Conservation (phyloP, 306 rosid species). For the Pueraria montana region DNA sequence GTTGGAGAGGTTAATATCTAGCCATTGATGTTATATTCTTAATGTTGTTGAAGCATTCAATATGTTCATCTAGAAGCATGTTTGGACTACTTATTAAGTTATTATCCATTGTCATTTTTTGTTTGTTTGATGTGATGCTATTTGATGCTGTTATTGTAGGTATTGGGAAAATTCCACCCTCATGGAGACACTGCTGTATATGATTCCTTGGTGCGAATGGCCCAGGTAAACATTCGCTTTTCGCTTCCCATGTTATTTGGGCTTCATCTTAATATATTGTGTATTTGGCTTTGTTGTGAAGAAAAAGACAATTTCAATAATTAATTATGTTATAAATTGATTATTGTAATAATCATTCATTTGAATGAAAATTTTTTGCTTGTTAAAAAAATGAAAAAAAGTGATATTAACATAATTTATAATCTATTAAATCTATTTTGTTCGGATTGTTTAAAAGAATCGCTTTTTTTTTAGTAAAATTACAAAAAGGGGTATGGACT, state of each 20-base stretch:
- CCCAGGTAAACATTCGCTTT: conserved; percentile 71
- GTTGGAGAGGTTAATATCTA: conserved; percentile 90
- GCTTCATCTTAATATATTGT: not conserved
- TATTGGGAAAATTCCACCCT: conserved; percentile 95
- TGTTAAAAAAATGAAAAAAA: not conserved
- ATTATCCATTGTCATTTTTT: not conserved
- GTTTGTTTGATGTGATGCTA: conserved; percentile 26
- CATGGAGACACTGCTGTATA: conserved; percentile 97
- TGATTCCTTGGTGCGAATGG: conserved; percentile 98
- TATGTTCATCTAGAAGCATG: conserved; percentile 34
- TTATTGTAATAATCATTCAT: not conserved
- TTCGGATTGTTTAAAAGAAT: not conserved
- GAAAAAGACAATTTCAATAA: not conserved
- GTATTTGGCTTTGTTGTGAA: not conserved
- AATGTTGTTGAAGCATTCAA: not conserved
- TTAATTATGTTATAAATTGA: not conserved
- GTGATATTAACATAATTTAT: not conserved
- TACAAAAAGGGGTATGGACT: not conserved
- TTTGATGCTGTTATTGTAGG: conserved; percentile 61
- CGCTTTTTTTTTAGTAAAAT: not conserved
- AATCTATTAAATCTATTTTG: not conserved
- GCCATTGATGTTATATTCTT: conserved; percentile 31
- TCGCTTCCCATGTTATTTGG: not conserved
- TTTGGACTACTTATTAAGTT: conserved; percentile 6
- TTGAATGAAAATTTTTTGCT: not conserved